A percentile compares a stretch with the other conserved stretches of the same genome.
Conservation (phyloP, 139 green algal genomes). For the Chlorella sp. region DNA sequence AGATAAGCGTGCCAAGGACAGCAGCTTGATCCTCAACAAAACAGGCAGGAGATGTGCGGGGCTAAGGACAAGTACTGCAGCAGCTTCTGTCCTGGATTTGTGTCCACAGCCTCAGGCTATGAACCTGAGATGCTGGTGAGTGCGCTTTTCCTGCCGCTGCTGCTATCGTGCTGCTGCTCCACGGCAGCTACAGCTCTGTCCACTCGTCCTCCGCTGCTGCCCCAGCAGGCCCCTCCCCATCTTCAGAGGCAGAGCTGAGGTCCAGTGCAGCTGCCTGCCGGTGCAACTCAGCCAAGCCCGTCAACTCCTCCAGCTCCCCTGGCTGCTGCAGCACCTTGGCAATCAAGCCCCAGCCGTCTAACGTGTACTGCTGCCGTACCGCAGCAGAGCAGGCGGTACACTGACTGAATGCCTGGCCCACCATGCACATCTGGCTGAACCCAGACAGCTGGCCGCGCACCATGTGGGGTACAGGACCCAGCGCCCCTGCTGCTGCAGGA, state of each 20-base stretch:
- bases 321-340: constrained; percentile 17
- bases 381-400: constrained; percentile 83
- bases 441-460: constrained; percentile 43
- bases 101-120: no score
- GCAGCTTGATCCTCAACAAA: no score
- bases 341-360: constrained; percentile 56
- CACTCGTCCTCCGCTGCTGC: not conserved
- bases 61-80: no score
- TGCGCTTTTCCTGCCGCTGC: no score
- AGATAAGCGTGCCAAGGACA: no score
- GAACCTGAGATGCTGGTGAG: not conserved
- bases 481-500: not conserved
- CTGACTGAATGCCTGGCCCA: constrained; percentile 69
- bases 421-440: constrained; percentile 57
- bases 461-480: constrained; percentile 78
- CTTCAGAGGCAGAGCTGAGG: not conserved
- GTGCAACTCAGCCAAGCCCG: not conserved
- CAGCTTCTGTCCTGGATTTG: no score
- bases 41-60: no score
- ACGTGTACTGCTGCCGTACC: constrained; percentile 61
- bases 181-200: not conserved
- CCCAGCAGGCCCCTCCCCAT: not conserved
- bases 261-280: not conserved
- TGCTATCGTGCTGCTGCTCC: not conserved
- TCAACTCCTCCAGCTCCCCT: not conserved